A percentile compares a stretch with the other conserved stretches of the same genome.
phyloP scores from a whole-genome alignment of 441 rosid species.

The Erodium texanum region DNA sequence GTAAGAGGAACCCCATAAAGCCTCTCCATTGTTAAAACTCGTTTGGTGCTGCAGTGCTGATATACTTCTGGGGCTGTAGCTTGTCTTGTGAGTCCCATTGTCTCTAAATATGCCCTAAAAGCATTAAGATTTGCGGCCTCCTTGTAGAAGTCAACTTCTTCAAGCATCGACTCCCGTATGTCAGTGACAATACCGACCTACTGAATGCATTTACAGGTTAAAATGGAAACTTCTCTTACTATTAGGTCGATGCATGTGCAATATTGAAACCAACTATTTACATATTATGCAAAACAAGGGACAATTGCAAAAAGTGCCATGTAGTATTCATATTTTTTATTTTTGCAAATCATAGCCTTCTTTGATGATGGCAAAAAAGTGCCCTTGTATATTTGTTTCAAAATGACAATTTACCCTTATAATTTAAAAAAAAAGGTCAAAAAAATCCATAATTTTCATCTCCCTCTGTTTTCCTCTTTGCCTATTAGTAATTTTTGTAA shows the following conservation, averaged over 20 bases:
- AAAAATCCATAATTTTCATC: too few relatives aligned
- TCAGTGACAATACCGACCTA: slow-evolving; percentile 89
- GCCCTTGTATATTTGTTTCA: too few relatives aligned
- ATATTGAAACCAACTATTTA: not conserved
- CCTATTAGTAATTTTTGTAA: too few relatives aligned
- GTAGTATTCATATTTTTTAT: too few relatives aligned
- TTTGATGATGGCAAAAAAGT: too few relatives aligned
- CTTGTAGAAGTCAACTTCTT: slow-evolving; percentile 92
- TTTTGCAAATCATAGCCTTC: too few relatives aligned
- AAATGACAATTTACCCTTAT: too few relatives aligned
- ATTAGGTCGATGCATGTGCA: not conserved
- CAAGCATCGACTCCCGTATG: slow-evolving; percentile 92
- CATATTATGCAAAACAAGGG: not conserved
- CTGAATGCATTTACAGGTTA: slow-evolving; percentile 18
- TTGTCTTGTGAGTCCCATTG: slow-evolving; percentile 79
- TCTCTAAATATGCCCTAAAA: slow-evolving; percentile 75
- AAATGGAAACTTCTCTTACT: slow-evolving; percentile 11
- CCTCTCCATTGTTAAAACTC: slow-evolving; percentile 94
- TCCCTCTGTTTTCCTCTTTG: too few relatives aligned
- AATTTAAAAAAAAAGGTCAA: too few relatives aligned
- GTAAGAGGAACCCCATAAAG: slow-evolving; percentile 99
- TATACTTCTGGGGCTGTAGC: slow-evolving; percentile 93
- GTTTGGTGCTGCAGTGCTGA: slow-evolving; percentile 71
- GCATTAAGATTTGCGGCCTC: slow-evolving; percentile 77
- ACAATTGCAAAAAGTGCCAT: too few relatives aligned